These are phyloP conservation scores for Canavalia gladiata DNA, from an alignment of 306 rosid species.

Conservation along the genomic window DNA sequence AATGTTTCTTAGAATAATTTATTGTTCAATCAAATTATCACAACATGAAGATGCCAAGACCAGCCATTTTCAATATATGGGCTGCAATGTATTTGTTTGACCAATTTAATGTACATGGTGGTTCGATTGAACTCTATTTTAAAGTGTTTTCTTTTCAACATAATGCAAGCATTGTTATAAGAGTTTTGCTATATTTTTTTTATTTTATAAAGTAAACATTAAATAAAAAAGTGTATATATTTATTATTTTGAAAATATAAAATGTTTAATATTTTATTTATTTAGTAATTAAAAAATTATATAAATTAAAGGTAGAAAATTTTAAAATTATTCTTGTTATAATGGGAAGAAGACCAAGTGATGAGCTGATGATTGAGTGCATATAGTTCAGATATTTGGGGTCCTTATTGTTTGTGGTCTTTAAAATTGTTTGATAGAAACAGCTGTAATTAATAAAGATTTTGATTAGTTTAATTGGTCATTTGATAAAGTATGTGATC, in stretches of 20 bases:
- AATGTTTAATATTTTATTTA: too few relatives aligned
- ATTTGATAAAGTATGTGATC: constrained; percentile 11
- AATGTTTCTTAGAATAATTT: neutral
- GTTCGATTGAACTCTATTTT: neutral
- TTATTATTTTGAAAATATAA: too few relatives aligned
- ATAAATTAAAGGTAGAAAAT: too few relatives aligned
- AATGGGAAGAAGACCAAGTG: neutral
- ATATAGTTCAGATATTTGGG: constrained; percentile 17
- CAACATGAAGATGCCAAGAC: neutral
- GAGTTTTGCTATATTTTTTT: too few relatives aligned
- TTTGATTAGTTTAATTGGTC: constrained; percentile 2
- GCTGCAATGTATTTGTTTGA: neutral
- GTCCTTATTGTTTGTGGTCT: neutral
- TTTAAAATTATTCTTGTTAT: neutral
- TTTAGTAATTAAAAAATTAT: too few relatives aligned
- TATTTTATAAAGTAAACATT: too few relatives aligned
- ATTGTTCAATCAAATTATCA: constrained; percentile 16
- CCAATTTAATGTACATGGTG: neutral
- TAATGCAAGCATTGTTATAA: neutral
- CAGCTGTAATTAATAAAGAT: neutral
- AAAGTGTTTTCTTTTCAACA: neutral
- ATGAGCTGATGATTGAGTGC: neutral
- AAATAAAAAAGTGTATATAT: too few relatives aligned
- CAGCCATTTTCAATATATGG: neutral
- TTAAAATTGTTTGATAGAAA: constrained; percentile 31